Evolutionary conservation across 129 eudicot species (phyloP), one percentile per base, ranked within the genome.

Genomic region (Deinandra increscens): DNA sequence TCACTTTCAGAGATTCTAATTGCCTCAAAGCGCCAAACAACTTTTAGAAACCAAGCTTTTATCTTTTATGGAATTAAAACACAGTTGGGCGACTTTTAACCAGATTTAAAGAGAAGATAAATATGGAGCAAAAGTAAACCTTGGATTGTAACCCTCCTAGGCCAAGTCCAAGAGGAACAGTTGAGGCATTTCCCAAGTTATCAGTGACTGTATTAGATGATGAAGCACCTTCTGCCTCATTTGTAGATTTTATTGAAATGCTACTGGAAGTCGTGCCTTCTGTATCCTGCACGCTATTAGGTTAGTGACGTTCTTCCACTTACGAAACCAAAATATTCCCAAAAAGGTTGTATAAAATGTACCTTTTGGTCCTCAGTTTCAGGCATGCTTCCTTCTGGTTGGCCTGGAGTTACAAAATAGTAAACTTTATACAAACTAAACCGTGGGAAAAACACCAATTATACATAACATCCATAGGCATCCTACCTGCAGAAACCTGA

Each of bases 121-220:
- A 61, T 4, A 33, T 68, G 12, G 43, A 49, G 17, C 38, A 60
- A 22, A 12, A 70, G 19, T 80, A 20, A 64, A 90, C 99, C 97
- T 85, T 94, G 38, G 97, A 87, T 65, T 87, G 99, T 78, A 94
- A 82, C 33, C 93, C 99, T 61, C 93, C 96, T 60, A 85, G 71
- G 20, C 99, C 99, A 60, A 94, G 53, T 69, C 99, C 99, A 82
- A 90, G 88, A 60, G 99, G 99, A 69, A 83, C 81, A 8, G 70
- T 37, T 68, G 83, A 55, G 41, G 85, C 78, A 51, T 73, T 85
- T 72, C 55, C 79, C 5, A 78, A 67, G 49, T 43, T 68, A 75
- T 61, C 75, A 53, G 19, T 50, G 15, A 22, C 80, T 9, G 79
- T 79, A 60, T 64, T 77, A 7, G 81, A 77, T 33, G 74, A 50